These are phyloP conservation scores for Cryptosporidium sp. DNA, from an alignment of 169 alveolate genomes.

Conservation along the genomic window DNA sequence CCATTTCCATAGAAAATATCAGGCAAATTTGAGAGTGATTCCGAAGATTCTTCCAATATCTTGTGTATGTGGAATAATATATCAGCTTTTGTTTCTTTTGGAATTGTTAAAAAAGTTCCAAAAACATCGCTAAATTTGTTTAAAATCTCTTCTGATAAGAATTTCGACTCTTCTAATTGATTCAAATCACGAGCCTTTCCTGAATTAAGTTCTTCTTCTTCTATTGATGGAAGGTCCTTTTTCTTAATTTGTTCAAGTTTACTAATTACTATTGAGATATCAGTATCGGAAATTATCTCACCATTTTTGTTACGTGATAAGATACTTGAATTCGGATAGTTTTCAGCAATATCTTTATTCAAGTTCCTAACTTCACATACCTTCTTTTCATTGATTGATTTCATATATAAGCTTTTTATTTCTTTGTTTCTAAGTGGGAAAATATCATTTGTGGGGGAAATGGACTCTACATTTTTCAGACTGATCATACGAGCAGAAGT, in stretches of 20 bases:
- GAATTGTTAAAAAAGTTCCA: slow-evolving; percentile 44
- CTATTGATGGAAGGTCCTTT: slow-evolving; percentile 12
- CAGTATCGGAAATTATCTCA: not conserved
- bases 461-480: slow-evolving; percentile 20
- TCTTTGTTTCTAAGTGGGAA: slow-evolving; percentile 53
- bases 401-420: slow-evolving; percentile 33
- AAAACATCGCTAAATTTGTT: slow-evolving; percentile 44
- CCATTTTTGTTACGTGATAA: slow-evolving; percentile 18
- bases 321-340: slow-evolving; percentile 43
- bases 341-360: slow-evolving; percentile 44
- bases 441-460: slow-evolving; percentile 68
- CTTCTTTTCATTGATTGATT: slow-evolving; percentile 32
- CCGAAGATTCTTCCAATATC: slow-evolving; percentile 19
- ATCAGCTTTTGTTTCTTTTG: slow-evolving; percentile 62
- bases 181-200: not conserved
- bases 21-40: slow-evolving; percentile 30
- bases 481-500: not conserved
- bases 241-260: slow-evolving; percentile 13
- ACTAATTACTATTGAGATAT: slow-evolving; percentile 16
- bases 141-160: slow-evolving; percentile 23
- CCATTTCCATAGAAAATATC: slow-evolving; percentile 62
- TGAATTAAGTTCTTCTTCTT: slow-evolving; percentile 38
- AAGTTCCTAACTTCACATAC: slow-evolving; percentile 8
- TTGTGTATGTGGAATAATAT: slow-evolving; percentile 11
- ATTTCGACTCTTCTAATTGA: not conserved